A percentile compares a stretch with the other conserved stretches of the same genome.
Conservation (phyloP, 179 eudicot genomes). For the Vitellaria paradoxa region DNA sequence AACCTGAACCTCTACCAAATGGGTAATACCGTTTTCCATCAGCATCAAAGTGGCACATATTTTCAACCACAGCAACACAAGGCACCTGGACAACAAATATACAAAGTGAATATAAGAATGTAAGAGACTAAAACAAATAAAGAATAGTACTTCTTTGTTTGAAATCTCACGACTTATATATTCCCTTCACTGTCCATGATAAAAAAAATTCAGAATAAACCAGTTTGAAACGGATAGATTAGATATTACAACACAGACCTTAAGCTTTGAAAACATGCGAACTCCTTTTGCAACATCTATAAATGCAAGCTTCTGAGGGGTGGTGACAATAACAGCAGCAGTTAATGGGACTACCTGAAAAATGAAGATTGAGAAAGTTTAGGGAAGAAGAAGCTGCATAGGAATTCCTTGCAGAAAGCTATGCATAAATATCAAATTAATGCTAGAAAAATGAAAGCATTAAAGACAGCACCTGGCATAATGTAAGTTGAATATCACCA, state of each 20-base stretch:
- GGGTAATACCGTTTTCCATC: slow-evolving; percentile 98
- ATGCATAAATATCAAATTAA: not conserved
- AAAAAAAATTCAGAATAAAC: not conserved
- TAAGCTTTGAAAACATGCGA: slow-evolving; percentile 98
- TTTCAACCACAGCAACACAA: slow-evolving; percentile 97
- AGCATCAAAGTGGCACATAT: slow-evolving; percentile 98
- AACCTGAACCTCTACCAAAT: slow-evolving; percentile 97
- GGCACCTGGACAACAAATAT: slow-evolving; percentile 62
- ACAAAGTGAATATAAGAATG: not conserved
- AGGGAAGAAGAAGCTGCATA: slow-evolving; percentile 1
- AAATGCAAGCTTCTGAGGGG: slow-evolving; percentile 96
- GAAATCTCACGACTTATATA: not conserved
- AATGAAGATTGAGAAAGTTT: slow-evolving; percentile 3
- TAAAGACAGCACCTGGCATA: slow-evolving; percentile 76
- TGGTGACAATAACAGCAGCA: slow-evolving; percentile 98
- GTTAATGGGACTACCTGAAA: slow-evolving; percentile 92
- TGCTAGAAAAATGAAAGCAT: not conserved
- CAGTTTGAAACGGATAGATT: not conserved
- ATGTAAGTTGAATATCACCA: slow-evolving; percentile 94
- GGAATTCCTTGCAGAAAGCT: not conserved
- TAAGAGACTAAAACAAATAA: not conserved
- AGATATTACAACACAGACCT: slow-evolving; percentile 41
- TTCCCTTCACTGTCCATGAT: not conserved
- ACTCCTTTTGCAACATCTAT: slow-evolving; percentile 99
- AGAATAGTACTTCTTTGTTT: not conserved